Evolutionary conservation across 768 basidiomycete species (phyloP), one percentile per base, ranked within the genome.

Genomic region (Candolleomyces eurysporus): DNA sequence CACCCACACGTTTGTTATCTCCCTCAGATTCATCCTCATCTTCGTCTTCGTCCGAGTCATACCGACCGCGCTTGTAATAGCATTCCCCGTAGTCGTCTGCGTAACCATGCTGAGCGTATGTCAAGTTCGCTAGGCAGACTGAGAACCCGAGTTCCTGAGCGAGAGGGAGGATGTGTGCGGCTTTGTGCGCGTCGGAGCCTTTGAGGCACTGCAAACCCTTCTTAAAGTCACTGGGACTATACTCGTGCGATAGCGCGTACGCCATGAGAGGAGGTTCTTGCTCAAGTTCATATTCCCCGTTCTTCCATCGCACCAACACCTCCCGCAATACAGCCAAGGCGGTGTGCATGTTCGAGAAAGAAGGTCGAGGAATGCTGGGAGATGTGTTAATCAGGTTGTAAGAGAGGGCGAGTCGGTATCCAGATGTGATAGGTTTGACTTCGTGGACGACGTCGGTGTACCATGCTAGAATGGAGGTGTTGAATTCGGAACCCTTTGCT

Each of bases 401-500:
- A 0, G 82, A 78, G 5, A 84, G 75, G 0, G 81, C 82, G 0
- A 84, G 75, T 0, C 80, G 78, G 61, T 80, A 82, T 4, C 84
- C 83, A n/a, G 76, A 75, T 0, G 76, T 79, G 51, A 84, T 70
- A 7, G 79, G 76, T 61, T 79, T 80, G 62, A 84, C 76, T 71
- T 81, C 80, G 66, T 82, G 81, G 50, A 69, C 70, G 55, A 83
- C 82, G 59, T 83, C 83, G 30, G 80, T 82, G 64, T 84, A 82
- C 81, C 83, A 85, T 0, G 82, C 74, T 3, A 83, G 69, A 16
- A 80, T 67, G 0, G 77, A 68, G 0, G 78, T 81, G 3, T 67
- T 66, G 6, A 69, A 54, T 1, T 68, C 55, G n/a, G 78, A 78
- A 13, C 64, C 61, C 0, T 62, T 14, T 2, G 76, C 66, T 4